Evolutionary conservation across 225 moss, liverwort and hornwort genomes (phyloP), one percentile per base, ranked within the genome.

Genomic region (Marchantia polymorpha): DNA sequence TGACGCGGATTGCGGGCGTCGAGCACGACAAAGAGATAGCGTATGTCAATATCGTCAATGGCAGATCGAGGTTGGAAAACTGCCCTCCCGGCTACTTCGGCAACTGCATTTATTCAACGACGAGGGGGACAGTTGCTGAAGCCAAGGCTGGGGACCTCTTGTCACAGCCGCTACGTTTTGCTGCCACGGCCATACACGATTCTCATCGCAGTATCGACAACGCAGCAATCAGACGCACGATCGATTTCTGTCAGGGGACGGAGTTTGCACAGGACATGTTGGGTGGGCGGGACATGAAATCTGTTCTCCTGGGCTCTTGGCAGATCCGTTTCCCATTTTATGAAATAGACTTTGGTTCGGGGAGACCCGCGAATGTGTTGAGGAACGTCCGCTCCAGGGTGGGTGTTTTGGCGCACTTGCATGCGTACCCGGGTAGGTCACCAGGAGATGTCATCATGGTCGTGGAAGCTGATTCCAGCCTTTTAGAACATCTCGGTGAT

Each of bases 301-400:
- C 59, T 23, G 53, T 51, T 60, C 75, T 15, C 51, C 46, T 30
- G 47, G 15, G 25, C 6, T 77, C 76, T 63, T 84, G 84, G 75
- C 7, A 14, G 81, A 59, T 68, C 5, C 84, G 79, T 15, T 81
- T 84, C 31, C 84, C 84, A 0, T 70, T 76, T 52, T 75, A 26
- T 20, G 80, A 84, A n/a, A 1, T 84, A 30, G 84, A 84, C 52
- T 84, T 84, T 39, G 84, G 84, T 15, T 80, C 61, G 54, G 84
- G 84, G 11, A 51, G 7, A 73, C 73, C 73, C 15, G n/a, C 73
- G 6, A n/a, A 22, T 26, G 73, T 52, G 1, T 1, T 52, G 8
- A 20, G 73, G 10, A 73, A 73, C 67, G 39, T 39, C 39, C 39
- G 39, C 39, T 39, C 39, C 39, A 5, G 2, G 39, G 39, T 5